phyloP scores from a whole-genome alignment of 345 rosid species.

The Camelina sativa region DNA sequence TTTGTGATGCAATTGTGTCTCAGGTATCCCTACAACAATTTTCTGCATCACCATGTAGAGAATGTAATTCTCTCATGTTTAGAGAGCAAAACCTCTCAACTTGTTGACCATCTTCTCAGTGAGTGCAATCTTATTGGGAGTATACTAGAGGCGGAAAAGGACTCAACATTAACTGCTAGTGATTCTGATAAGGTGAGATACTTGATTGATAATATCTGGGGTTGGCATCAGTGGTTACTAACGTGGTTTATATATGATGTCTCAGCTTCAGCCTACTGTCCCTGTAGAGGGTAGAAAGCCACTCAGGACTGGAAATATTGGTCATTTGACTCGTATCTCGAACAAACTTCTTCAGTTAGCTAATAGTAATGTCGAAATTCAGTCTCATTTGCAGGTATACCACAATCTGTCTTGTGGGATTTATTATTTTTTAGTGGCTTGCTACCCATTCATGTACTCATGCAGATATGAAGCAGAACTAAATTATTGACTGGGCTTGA shows the following conservation, averaged over 20 bases:
- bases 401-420: neutral
- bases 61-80: constrained; percentile 76
- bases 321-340: constrained; percentile 84
- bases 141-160: constrained; percentile 75
- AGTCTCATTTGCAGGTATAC: constrained; percentile 71
- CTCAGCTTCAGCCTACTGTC: constrained; percentile 66
- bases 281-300: constrained; percentile 70
- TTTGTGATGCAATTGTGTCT: constrained; percentile 43
- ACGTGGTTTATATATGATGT: constrained; percentile 35
- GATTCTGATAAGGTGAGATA: constrained; percentile 64
- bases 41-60: constrained; percentile 92
- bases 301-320: constrained; percentile 83
- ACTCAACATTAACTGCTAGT: constrained; percentile 49
- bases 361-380: constrained; percentile 62
- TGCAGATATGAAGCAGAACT: constrained; percentile 14
- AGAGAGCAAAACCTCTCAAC: constrained; percentile 71
- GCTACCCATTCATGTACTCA: constrained; percentile 24
- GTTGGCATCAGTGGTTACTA: constrained; percentile 31
- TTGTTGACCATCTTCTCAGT: constrained; percentile 67
- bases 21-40: constrained; percentile 94
- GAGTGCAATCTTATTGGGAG: constrained; percentile 78
- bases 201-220: constrained; percentile 16
- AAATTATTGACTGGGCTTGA: constrained; percentile 16
- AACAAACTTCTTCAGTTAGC: constrained; percentile 84
- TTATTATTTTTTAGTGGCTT: constrained; percentile 15